Evolutionary conservation across 1,284 basidiomycete genomes (phyloP).

Genomic region (Hymenochaete sp.): DNA sequence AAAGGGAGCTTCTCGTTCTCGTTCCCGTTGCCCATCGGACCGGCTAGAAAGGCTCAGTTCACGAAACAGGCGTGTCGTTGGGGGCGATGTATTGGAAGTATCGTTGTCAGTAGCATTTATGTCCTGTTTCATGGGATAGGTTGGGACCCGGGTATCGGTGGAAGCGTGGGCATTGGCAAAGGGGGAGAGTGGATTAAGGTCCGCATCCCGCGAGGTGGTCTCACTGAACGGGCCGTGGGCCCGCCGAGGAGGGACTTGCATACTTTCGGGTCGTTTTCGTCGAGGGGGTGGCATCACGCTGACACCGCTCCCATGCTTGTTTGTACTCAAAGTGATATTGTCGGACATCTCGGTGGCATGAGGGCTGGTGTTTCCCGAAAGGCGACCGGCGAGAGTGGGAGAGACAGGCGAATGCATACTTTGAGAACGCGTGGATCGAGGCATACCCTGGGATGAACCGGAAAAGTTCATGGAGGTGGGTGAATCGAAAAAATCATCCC

Average conservation of each 20-base stretch:
- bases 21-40: background rate
- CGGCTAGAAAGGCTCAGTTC: too few species aligned
- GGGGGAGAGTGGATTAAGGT: background rate
- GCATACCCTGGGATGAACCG: background rate
- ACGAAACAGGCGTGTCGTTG: too few species aligned
- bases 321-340: background rate
- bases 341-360: background rate
- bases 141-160: too few species aligned
- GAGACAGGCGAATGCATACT: constrained; percentile 44
- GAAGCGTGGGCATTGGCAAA: constrained; percentile 11
- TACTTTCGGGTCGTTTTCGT: constrained; percentile 53
- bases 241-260: constrained; percentile 39
- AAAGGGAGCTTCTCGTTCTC: constrained; percentile 20
- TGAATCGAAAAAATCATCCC: background rate
- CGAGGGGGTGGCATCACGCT: constrained; percentile 31
- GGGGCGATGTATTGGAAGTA: too few species aligned
- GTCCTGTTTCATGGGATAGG: too few species aligned
- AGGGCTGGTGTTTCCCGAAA: background rate
- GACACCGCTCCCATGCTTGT: background rate
- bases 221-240: constrained; percentile 12
- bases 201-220: background rate
- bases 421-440: constrained; percentile 43
- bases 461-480: constrained; percentile 2
- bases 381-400: background rate
- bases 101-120: too few species aligned